phyloP scores from a whole-genome alignment of 306 rosid species.

The Cicer bijugum region DNA sequence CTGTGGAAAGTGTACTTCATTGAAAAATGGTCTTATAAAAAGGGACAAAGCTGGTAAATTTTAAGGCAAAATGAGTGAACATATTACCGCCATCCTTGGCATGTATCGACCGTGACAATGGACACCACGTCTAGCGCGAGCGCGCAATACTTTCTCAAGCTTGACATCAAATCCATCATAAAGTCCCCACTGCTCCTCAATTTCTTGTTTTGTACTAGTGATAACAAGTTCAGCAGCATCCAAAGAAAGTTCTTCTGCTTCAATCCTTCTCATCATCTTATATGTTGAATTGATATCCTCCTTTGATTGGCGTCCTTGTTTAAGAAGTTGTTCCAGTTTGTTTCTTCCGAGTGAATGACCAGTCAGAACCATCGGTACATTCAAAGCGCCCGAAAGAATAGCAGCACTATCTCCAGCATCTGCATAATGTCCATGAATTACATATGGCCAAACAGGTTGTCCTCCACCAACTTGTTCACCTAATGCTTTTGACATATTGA shows the following conservation, averaged over 20 bases:
- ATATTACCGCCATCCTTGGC: conserved; percentile 94
- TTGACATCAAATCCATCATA: conserved; percentile 92
- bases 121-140: conserved; percentile 84
- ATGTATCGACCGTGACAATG: conserved; percentile 82
- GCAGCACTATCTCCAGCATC: conserved; percentile 96
- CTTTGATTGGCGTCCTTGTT: conserved; percentile 89
- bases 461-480: conserved; percentile 87
- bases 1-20: conserved; percentile 48
- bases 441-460: conserved; percentile 91
- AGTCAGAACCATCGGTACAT: conserved; percentile 87
- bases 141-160: conserved; percentile 87
- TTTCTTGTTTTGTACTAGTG: conserved; percentile 92
- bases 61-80: conserved; percentile 4
- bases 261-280: conserved; percentile 89
- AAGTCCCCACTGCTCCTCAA: conserved; percentile 95
- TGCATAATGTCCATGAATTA: conserved; percentile 90
- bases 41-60: no score
- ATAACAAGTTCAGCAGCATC: conserved; percentile 93
- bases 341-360: conserved; percentile 94
- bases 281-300: conserved; percentile 90
- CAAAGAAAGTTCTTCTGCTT: conserved; percentile 85
- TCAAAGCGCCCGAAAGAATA: conserved; percentile 90
- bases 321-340: conserved; percentile 90
- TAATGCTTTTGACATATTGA: conserved; percentile 87
- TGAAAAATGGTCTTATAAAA: neutral